These are phyloP conservation scores for Aspergillus pseudoterreus DNA, from an alignment of 2,329 filamentous ascomycete genomes.

Conservation along the genomic window DNA sequence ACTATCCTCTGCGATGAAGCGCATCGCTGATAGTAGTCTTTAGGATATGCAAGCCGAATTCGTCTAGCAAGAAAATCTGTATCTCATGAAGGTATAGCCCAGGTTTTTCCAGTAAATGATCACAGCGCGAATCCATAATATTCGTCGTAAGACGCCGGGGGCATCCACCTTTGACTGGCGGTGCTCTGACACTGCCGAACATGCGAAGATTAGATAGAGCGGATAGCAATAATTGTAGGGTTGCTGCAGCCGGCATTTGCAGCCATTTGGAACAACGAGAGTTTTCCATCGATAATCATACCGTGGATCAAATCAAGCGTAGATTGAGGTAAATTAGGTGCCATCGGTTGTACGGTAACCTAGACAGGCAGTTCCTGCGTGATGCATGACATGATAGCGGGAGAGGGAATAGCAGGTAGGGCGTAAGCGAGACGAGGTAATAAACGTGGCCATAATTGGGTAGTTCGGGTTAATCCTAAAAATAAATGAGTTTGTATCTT, in stretches of 20 bases:
- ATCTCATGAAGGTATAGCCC: neutral
- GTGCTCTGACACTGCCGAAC: conserved; percentile 2
- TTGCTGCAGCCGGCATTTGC: conserved; percentile 2
- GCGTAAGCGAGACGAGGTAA: no score
- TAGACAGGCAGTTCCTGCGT: no score
- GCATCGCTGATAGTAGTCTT: neutral
- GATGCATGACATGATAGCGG: no score
- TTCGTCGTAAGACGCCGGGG: neutral
- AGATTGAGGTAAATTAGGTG: no score
- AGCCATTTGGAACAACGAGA: neutral
- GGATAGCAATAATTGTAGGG: neutral
- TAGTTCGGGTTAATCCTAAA: no score
- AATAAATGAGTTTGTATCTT: no score
- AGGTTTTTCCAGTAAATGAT: neutral
- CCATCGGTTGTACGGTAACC: no score
- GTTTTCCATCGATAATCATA: conserved; percentile 1
- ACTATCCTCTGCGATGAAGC: neutral
- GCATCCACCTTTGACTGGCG: neutral
- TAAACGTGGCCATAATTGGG: no score
- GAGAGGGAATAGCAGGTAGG: no score
- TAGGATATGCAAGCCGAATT: neutral
- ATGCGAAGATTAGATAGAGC: conserved; percentile 1
- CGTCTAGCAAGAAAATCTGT: neutral
- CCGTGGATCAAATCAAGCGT: neutral
- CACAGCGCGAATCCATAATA: neutral